Evolutionary conservation across 768 basidiomycete species (phyloP).

Genomic region (Russula earlei): DNA sequence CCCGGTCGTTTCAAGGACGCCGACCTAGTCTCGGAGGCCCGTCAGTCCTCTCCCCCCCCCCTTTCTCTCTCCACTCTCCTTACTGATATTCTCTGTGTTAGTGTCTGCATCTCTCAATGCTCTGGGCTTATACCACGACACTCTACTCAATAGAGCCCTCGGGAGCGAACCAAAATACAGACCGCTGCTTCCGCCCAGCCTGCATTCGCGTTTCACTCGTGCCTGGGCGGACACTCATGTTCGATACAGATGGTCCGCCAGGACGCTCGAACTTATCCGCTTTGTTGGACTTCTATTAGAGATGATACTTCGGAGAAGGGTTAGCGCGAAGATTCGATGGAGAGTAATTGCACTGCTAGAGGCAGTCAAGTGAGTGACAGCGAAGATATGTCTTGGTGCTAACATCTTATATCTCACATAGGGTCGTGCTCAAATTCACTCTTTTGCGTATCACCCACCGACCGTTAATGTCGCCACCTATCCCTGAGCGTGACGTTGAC

Average conservation of each 20-base stretch:
- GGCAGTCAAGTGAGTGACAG: conserved; percentile 63
- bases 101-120: conserved; percentile 84
- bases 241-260: conserved; percentile 71
- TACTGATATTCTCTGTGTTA: conserved; percentile 28
- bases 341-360: conserved; percentile 71
- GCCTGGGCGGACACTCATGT: conserved; percentile 68
- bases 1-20: conserved; percentile 97
- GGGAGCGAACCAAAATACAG: conserved; percentile 58
- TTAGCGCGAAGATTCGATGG: conserved; percentile 60
- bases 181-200: conserved; percentile 64
- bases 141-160: conserved; percentile 63
- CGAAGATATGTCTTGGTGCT: background rate
- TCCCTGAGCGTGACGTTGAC: conserved; percentile 85
- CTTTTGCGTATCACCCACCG: conserved; percentile 67
- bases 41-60: conserved; percentile 44
- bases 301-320: conserved; percentile 74
- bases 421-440: conserved; percentile 64
- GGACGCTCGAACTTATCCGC: conserved; percentile 64
- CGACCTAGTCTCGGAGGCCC: conserved; percentile 87
- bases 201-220: conserved; percentile 83
- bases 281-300: conserved; percentile 82
- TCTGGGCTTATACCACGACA: conserved; percentile 91
- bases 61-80: conserved; percentile 1
- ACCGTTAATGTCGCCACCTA: conserved; percentile 66
- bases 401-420: conserved; percentile 27